Conservation (phyloP, 2,329 filamentous ascomycete genomes). For the Xylaria sp. region DNA sequence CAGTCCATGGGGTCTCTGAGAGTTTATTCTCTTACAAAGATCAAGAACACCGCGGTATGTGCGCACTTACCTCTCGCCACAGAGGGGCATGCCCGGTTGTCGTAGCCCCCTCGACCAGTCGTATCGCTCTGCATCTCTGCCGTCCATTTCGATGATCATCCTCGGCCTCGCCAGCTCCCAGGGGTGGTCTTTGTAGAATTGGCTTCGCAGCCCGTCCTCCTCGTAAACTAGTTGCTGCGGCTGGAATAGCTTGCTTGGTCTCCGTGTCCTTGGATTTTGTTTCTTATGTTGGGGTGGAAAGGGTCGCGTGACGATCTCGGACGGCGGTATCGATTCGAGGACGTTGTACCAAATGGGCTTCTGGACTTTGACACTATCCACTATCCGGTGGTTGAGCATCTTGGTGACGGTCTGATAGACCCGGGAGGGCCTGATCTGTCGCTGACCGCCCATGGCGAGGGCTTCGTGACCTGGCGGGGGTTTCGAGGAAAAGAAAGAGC, state of each 20-base stretch:
- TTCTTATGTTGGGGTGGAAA: conserved; percentile 60
- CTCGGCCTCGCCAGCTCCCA: conserved; percentile 95
- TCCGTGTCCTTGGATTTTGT: conserved; percentile 62
- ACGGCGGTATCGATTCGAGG: conserved; percentile 65
- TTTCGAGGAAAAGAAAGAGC: too few species aligned
- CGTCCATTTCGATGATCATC: conserved; percentile 85
- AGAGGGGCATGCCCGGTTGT: conserved; percentile 80
- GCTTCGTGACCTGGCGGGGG: too few species aligned
- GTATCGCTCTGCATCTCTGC: conserved; percentile 78
- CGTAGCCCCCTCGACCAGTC: conserved; percentile 82
- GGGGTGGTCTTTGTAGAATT: conserved; percentile 93
- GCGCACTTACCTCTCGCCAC: conserved; percentile 79
- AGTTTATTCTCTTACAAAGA: background rate
- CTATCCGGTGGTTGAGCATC: conserved; percentile 52
- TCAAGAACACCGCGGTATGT: background rate
- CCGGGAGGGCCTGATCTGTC: conserved; percentile 54
- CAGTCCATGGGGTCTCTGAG: conserved; percentile 13
- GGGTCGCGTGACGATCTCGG: conserved; percentile 67
- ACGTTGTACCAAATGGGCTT: conserved; percentile 63
- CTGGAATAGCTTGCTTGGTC: conserved; percentile 81
- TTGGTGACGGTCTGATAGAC: conserved; percentile 58
- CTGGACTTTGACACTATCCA: conserved; percentile 47
- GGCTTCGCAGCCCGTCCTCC: conserved; percentile 82
- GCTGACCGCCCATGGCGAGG: conserved; percentile 49
- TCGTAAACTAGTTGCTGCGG: conserved; percentile 82